These are phyloP conservation scores for Calonectria naviculata DNA, from an alignment of 2,329 filamentous ascomycete species.

Conservation along the genomic window DNA sequence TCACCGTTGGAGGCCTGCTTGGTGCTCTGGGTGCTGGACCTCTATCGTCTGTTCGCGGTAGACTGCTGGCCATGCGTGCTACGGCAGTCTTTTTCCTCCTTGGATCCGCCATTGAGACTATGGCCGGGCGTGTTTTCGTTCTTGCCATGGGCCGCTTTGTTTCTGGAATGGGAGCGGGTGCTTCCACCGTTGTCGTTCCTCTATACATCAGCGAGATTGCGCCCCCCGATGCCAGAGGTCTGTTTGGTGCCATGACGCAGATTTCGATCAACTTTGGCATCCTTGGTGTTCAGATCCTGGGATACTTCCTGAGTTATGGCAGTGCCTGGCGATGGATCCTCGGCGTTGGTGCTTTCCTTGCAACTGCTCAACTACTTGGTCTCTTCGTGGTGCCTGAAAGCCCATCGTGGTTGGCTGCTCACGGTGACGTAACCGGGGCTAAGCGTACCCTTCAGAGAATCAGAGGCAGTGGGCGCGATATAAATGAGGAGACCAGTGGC, in stretches of 20 bases:
- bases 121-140: conserved; percentile 73
- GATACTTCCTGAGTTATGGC: conserved; percentile 86
- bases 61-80: conserved; percentile 79
- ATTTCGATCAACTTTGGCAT: conserved; percentile 95
- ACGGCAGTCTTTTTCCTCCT: conserved; percentile 81
- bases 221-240: conserved; percentile 77
- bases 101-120: conserved; percentile 80
- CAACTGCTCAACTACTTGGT: conserved; percentile 73
- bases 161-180: conserved; percentile 86
- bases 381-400: conserved; percentile 87
- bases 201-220: conserved; percentile 95
- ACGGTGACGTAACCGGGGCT: conserved; percentile 69
- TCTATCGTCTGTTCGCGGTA: conserved; percentile 80
- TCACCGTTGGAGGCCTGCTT: conserved; percentile 87
- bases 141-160: conserved; percentile 82
- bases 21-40: conserved; percentile 86
- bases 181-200: conserved; percentile 91
- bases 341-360: conserved; percentile 76
- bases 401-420: conserved; percentile 85
- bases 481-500: conserved; percentile 76
- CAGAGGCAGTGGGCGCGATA: conserved; percentile 74
- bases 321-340: conserved; percentile 88
- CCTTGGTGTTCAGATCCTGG: conserved; percentile 82
- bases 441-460: conserved; percentile 79
- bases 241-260: conserved; percentile 89